Percentiles rank a stretch among this genome's conserved stretches.
Conservation (phyloP, 306 rosid genomes). For the Vigna unguiculata region DNA sequence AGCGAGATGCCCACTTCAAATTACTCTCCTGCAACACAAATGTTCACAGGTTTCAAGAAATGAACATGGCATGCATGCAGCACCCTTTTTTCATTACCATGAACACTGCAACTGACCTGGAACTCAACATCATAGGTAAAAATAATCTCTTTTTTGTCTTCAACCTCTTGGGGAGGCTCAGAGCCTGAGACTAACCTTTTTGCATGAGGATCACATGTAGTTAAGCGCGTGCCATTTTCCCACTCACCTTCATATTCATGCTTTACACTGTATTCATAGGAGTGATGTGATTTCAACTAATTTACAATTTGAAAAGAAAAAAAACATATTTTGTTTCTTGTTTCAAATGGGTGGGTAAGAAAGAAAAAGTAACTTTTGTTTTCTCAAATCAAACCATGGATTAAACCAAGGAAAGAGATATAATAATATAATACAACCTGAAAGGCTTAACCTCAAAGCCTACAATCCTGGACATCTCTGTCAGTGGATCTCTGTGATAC, state of each 20-base stretch:
- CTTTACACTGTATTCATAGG: conserved; percentile 62
- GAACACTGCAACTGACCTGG: conserved; percentile 62
- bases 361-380: not conserved
- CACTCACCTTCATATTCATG: conserved; percentile 83
- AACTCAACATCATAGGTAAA: conserved; percentile 92
- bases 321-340: not conserved
- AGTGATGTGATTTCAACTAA: conserved; percentile 36
- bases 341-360: not conserved
- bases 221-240: conserved; percentile 63
- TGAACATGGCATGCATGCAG: not conserved
- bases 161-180: conserved; percentile 87
- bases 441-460: conserved; percentile 94
- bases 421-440: conserved; percentile 58
- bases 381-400: not conserved
- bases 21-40: conserved; percentile 74
- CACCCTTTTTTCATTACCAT: not conserved
- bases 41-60: conserved; percentile 28
- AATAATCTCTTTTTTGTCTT: conserved; percentile 80
- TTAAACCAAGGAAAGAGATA: conserved; percentile 14
- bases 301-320: not conserved
- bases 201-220: conserved; percentile 90
- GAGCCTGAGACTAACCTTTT: conserved; percentile 64
- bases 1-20: conserved; percentile 97
- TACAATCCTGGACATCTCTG: conserved; percentile 80
- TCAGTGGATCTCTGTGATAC: conserved; percentile 75